Percentiles rank a stretch among this genome's conserved stretches.
Conservation (phyloP, 495 filamentous ascomycete genomes). For the Apodospora peruviana region DNA sequence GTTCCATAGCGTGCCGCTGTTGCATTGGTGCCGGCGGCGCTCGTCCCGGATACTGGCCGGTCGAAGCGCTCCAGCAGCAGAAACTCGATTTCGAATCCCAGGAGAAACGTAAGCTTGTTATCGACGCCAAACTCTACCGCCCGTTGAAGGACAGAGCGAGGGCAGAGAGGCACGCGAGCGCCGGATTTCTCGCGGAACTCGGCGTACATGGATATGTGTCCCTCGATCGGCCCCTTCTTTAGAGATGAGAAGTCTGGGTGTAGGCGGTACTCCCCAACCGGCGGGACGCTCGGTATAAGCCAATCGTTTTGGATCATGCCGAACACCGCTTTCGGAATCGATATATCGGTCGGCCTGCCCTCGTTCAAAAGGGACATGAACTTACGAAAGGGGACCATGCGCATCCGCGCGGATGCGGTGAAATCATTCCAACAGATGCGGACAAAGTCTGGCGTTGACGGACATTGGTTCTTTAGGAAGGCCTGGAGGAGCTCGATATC, state of each 20-base stretch:
- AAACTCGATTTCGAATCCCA: constrained; percentile 84
- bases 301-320: constrained; percentile 56
- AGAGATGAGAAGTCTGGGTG: constrained; percentile 57
- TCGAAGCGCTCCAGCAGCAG: constrained; percentile 52
- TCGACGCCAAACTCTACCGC: constrained; percentile 46
- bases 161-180: constrained; percentile 44
- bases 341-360: constrained; percentile 43
- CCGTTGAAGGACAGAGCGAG: constrained; percentile 50
- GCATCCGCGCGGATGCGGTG: constrained; percentile 61
- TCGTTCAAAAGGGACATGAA: constrained; percentile 54
- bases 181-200: constrained; percentile 51
- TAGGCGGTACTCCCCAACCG: constrained; percentile 56
- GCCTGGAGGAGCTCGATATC: constrained; percentile 45
- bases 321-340: constrained; percentile 49
- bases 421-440: constrained; percentile 79
- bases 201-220: constrained; percentile 57
- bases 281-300: constrained; percentile 32
- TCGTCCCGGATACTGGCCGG: constrained; percentile 17
- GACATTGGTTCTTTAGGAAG: constrained; percentile 60
- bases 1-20: constrained; percentile 23
- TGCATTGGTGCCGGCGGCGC: too few species aligned
- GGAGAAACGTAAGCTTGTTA: constrained; percentile 45
- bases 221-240: constrained; percentile 45
- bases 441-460: constrained; percentile 63
- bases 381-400: constrained; percentile 62